A percentile compares a stretch with the other conserved stretches of the same genome.
Evolutionary conservation across 768 basidiomycete genomes (phyloP).

Genomic region (Amanita phalloides): DNA sequence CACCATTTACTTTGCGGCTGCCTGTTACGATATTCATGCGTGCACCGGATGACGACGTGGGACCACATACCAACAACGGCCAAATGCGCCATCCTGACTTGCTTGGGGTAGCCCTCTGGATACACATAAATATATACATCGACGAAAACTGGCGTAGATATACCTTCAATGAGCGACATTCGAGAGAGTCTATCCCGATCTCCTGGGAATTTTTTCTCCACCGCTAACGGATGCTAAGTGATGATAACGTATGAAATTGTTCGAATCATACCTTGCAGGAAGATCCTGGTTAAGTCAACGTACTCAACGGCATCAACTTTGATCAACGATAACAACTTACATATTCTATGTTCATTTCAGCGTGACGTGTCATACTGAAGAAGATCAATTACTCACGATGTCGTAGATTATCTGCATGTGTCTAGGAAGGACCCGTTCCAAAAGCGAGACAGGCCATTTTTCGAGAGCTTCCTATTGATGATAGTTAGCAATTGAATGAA

Average conservation of each 20-base stretch:
- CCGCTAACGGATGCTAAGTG: constrained; percentile 32
- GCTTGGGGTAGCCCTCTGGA: constrained; percentile 75
- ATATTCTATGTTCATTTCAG: constrained; percentile 29
- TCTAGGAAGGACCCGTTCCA: constrained; percentile 78
- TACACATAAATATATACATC: not conserved
- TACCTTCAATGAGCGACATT: constrained; percentile 91
- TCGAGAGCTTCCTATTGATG: constrained; percentile 59
- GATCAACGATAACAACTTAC: constrained; percentile 19
- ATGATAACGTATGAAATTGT: not conserved
- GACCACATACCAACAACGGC: constrained; percentile 59
- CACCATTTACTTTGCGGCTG: constrained; percentile 87
- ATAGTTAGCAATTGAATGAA: not conserved
- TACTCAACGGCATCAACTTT: not conserved
- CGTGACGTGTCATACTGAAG: not conserved
- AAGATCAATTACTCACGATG: constrained; percentile 41
- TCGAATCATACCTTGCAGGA: constrained; percentile 50
- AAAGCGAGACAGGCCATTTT: constrained; percentile 87
- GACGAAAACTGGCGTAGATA: not conserved
- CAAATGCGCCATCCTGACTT: constrained; percentile 85
- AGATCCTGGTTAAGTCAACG: constrained; percentile 27
- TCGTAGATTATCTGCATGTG: constrained; percentile 92
- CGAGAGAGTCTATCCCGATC: constrained; percentile 71
- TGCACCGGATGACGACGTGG: not conserved
- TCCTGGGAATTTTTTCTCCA: constrained; percentile 84
- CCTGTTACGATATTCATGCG: constrained; percentile 21